Evolutionary conservation across 2,329 filamentous ascomycete species (phyloP).

Genomic region (Fusarium sp.): DNA sequence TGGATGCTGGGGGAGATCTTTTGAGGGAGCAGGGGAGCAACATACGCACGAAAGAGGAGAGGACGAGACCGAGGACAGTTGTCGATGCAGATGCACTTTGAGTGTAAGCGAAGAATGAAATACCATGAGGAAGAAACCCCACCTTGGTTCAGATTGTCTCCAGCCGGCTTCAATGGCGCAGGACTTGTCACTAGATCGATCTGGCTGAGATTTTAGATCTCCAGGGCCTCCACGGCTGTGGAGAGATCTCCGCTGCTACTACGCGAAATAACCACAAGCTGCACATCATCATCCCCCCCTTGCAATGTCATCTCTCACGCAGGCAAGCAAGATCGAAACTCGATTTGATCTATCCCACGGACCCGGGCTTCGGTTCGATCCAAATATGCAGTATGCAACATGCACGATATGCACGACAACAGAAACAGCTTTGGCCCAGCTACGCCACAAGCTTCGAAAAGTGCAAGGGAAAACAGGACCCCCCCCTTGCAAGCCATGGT

Average conservation of each 20-base stretch:
- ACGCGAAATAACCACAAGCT: too few species aligned
- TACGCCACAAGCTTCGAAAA: not conserved
- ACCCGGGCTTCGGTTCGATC: conserved; percentile 24
- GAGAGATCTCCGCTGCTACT: not conserved
- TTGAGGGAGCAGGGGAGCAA: not conserved
- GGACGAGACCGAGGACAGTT: conserved; percentile 8
- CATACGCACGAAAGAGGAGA: not conserved
- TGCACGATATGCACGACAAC: not conserved
- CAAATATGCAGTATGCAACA: conserved; percentile 9
- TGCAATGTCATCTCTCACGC: not conserved
- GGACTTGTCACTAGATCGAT: not conserved
- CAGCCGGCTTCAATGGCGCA: not conserved
- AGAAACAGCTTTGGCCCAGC: not conserved
- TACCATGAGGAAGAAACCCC: not conserved
- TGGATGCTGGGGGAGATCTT: not conserved
- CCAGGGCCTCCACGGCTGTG: not conserved
- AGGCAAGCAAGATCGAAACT: not conserved
- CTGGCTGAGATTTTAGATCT: not conserved
- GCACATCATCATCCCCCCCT: not conserved
- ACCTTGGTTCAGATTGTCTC: not conserved
- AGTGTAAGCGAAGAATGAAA: not conserved
- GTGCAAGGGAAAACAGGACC: not conserved
- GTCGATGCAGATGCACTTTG: conserved; percentile 1
- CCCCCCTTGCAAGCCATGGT: conserved; percentile 30
- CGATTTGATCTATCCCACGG: conserved; percentile 10